These are phyloP conservation scores for Buxus sempervirens DNA, from an alignment of 164 flowering plant species.

Conservation along the genomic window DNA sequence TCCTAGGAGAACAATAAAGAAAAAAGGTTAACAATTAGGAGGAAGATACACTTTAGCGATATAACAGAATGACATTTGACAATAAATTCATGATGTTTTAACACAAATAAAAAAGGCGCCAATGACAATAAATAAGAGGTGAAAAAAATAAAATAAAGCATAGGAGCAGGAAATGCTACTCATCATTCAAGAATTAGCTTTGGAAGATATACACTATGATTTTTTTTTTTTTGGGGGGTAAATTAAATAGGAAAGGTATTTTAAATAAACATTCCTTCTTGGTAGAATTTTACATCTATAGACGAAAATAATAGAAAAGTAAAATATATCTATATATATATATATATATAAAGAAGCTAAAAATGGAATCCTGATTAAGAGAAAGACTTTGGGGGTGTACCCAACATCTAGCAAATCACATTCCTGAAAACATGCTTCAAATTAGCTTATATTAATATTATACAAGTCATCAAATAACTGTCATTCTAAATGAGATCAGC, in stretches of 20 bases:
- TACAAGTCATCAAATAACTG: not conserved
- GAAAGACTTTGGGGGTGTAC: not conserved
- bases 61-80: too few relatives aligned
- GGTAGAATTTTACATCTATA: too few relatives aligned
- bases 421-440: not conserved
- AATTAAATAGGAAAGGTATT: too few relatives aligned
- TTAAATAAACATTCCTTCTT: too few relatives aligned
- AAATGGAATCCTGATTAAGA: not conserved
- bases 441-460: not conserved
- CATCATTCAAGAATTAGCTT: too few relatives aligned
- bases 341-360: not conserved
- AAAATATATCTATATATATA: too few relatives aligned
- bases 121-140: not conserved
- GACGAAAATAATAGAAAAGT: too few relatives aligned
- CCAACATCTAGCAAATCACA: not conserved
- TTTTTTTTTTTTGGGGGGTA: too few relatives aligned
- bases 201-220: too few relatives aligned
- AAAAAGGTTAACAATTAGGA: not conserved
- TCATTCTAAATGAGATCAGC: not conserved
- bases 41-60: not conserved
- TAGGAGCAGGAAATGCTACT: not conserved
- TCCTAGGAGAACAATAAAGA: slow-evolving; percentile 51
- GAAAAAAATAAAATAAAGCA: too few relatives aligned
- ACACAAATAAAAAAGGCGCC: too few relatives aligned
- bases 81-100: too few relatives aligned